Base-by-base conservation (phyloP, 78 protist genomes). In the slime mould (Dictyostelium discoideum) region DNA sequence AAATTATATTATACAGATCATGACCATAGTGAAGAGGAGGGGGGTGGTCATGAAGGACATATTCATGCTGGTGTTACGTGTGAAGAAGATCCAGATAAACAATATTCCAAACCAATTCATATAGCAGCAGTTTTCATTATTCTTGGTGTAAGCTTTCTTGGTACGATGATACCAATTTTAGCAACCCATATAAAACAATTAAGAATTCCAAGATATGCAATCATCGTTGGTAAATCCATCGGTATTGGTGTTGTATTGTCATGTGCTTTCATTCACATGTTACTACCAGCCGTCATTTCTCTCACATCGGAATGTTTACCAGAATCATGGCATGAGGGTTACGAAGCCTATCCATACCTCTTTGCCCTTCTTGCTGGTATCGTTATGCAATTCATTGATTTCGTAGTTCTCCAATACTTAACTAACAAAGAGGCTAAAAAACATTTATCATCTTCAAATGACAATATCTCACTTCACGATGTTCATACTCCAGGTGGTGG, bases 231-330 rank as follows among this genome's bases (percentile, higher is more conserved):
- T 3, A 93, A 93, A 84, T 72, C 50, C 24, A 80, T 93, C 40
- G 96, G 96, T 29, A 37, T 83, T n/a, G 96, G 96, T 84, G 96
- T 93, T 20, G 73, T 93, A 39, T 29, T 93, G 24, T 92, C 96
- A 14, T 67, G 48, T 37, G 93, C 89, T 0, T 44, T 92, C 13
- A 65, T 92, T 42, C 96, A 92, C 67, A 92, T 92, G 96, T 57
- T 92, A 24, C 44, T 82, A 29, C 88, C 85, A 60, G 92, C 93
- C 2, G 54, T 24, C 13, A 79, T 32, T 2, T 76, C 85, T 0
- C n/a, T 92, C 9, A n/a, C 83, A 26, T 77, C 73, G 7, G 84
- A 67, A 46, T 92, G 96, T 79, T 76, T 92, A 13, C 85, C 90
- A 24, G 96, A 67, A 65, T 13, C 40, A n/a, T 92, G 48, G 39